Conservation (phyloP, 495 filamentous ascomycete genomes). For the Usnea hakonensis region DNA sequence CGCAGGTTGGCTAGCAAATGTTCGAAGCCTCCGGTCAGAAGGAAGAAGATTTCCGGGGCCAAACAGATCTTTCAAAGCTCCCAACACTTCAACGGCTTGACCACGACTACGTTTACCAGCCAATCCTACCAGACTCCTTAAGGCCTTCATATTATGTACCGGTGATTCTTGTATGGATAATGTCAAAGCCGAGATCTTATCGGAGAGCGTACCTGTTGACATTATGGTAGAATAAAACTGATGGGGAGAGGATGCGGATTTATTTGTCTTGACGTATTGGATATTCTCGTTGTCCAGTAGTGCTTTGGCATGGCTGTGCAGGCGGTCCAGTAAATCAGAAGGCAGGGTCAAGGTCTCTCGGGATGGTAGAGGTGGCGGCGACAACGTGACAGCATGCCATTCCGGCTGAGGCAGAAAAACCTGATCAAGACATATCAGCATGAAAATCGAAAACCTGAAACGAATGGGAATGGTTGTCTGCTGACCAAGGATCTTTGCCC, state of each 20-base stretch:
- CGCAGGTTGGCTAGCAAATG: slow-evolving; percentile 72
- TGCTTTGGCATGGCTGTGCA: slow-evolving; percentile 66
- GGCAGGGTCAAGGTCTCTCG: slow-evolving; percentile 45
- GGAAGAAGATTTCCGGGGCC: slow-evolving; percentile 81
- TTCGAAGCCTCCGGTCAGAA: slow-evolving; percentile 65
- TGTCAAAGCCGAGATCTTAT: slow-evolving; percentile 93
- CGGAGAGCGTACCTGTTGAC: slow-evolving; percentile 88
- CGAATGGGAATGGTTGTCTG: background rate
- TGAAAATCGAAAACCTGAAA: background rate
- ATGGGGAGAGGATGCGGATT: slow-evolving; percentile 65
- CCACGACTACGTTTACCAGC: slow-evolving; percentile 84
- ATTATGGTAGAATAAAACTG: slow-evolving; percentile 96
- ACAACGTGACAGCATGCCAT: slow-evolving; percentile 68
- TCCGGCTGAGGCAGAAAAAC: slow-evolving; percentile 3
- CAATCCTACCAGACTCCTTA: slow-evolving; percentile 72
- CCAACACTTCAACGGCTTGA: slow-evolving; percentile 86
- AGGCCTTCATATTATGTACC: slow-evolving; percentile 78
- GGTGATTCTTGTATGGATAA: slow-evolving; percentile 92
- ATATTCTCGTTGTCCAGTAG: slow-evolving; percentile 68
- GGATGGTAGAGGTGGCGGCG: slow-evolving; percentile 40
- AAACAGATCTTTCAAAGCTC: slow-evolving; percentile 87
- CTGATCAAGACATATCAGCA: background rate
- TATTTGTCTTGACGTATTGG: slow-evolving; percentile 48
- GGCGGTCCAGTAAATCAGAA: slow-evolving; percentile 53
- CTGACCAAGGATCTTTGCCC: background rate